phyloP scores from a whole-genome alignment of 2,329 filamentous ascomycete genomes.

The Microcera coccophila region DNA sequence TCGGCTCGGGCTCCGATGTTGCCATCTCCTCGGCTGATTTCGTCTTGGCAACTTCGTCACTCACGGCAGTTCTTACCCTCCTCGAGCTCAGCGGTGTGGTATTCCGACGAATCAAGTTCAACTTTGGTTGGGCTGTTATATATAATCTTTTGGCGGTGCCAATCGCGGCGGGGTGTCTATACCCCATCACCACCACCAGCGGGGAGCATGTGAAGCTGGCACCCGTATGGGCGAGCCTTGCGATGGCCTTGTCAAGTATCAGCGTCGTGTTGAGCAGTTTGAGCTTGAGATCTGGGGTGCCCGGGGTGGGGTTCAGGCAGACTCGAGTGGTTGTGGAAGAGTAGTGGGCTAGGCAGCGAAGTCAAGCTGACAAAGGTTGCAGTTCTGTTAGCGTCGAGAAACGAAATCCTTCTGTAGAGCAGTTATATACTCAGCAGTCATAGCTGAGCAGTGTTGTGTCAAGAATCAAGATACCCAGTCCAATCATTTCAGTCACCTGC shows the following conservation, averaged over 20 bases:
- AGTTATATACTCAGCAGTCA: too few species aligned
- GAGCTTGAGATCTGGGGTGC: conserved; percentile 54
- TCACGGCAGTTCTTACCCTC: conserved; percentile 68
- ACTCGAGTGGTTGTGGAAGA: conserved; percentile 8
- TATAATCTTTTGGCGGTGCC: conserved; percentile 79
- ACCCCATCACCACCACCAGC: conserved; percentile 46
- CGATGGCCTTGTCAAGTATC: conserved; percentile 89
- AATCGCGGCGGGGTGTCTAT: conserved; percentile 76
- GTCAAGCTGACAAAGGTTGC: too few species aligned
- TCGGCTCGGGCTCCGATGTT: conserved; percentile 79
- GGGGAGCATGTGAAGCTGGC: conserved; percentile 61
- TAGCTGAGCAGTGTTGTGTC: too few species aligned
- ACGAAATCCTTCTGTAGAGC: too few species aligned
- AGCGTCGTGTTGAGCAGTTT: conserved; percentile 83
- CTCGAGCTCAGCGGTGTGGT: conserved; percentile 67
- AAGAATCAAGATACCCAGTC: too few species aligned
- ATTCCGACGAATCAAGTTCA: conserved; percentile 75
- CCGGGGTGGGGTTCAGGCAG: conserved; percentile 42
- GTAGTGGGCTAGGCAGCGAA: neutral
- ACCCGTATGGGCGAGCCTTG: conserved; percentile 82
- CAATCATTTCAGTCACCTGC: too few species aligned
- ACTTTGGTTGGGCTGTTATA: conserved; percentile 79
- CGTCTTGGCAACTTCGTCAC: conserved; percentile 70
- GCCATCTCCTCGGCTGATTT: conserved; percentile 79
- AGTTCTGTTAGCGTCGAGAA: too few species aligned